Evolutionary conservation across 163 green algal species (phyloP).

Genomic region (Prototheca stagnorum): DNA sequence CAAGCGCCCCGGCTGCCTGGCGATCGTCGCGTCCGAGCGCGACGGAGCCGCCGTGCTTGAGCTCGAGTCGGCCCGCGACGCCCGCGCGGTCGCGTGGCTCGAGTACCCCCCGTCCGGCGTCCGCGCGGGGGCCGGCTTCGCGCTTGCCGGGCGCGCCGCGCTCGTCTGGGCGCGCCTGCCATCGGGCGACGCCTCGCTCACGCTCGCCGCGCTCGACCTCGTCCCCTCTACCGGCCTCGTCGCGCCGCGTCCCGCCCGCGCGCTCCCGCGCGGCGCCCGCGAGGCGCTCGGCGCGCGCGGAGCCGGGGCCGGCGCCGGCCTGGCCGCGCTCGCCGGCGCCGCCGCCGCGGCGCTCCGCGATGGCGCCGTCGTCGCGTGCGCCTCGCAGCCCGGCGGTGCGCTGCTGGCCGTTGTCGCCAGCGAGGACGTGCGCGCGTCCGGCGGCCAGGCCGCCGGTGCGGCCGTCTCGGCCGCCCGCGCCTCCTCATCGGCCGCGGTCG

Average conservation of each 20-base stretch:
- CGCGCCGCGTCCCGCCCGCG: not conserved
- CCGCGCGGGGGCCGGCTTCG: not conserved
- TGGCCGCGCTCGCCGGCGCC: no score
- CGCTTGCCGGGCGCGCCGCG: not conserved
- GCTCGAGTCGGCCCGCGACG: not conserved
- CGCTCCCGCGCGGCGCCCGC: not conserved
- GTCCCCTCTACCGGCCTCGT: not conserved
- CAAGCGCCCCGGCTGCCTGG: not conserved
- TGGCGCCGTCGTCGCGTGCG: no score
- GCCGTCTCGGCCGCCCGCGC: no score
- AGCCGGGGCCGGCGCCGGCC: not conserved
- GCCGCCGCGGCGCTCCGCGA: no score
- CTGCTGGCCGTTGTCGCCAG: not conserved
- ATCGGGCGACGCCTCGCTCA: not conserved
- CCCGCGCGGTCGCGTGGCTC: not conserved
- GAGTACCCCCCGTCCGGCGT: not conserved
- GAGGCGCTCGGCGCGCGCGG: slow-evolving; percentile 1
- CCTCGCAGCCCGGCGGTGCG: not conserved
- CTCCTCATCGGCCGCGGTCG: no score
- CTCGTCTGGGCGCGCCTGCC: not conserved
- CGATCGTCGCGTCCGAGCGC: not conserved
- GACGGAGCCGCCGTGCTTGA: not conserved
- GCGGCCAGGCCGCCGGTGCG: not conserved
- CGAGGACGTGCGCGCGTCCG: not conserved
- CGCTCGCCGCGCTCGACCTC: not conserved